Conservation (phyloP, 2,329 filamentous ascomycete genomes). For the Capronia americana region DNA sequence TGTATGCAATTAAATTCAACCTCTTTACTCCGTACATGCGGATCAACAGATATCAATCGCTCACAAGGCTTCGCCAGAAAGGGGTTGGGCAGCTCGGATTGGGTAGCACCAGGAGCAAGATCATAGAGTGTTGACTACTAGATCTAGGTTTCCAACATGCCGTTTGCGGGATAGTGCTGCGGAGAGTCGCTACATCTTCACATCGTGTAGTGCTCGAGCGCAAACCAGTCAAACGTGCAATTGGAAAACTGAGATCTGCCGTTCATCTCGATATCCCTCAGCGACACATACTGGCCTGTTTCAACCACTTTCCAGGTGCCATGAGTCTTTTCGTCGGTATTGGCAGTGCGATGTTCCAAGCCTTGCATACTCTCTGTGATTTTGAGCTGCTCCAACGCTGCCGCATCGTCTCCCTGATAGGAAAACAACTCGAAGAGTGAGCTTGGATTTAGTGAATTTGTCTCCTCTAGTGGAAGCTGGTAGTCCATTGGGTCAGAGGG, state of each 20-base stretch:
- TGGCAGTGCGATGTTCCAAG: background rate
- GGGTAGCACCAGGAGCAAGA: background rate
- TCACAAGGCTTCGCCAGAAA: background rate
- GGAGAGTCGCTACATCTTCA: background rate
- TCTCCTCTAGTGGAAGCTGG: constrained; percentile 13
- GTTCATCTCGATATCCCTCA: constrained; percentile 18
- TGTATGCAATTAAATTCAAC: background rate
- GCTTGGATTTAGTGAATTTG: background rate
- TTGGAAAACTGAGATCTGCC: constrained; percentile 17
- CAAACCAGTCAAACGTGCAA: constrained; percentile 22
- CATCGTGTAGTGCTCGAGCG: constrained; percentile 7
- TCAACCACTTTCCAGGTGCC: constrained; percentile 1
- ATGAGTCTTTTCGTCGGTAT: background rate
- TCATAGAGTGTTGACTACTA: background rate
- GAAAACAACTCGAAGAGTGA: constrained; percentile 16
- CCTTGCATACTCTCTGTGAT: constrained; percentile 9
- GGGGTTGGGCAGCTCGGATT: background rate
- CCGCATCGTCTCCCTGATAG: constrained; percentile 5
- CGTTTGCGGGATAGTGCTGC: background rate
- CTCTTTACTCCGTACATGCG: background rate
- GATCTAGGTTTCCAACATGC: background rate
- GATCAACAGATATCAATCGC: background rate
- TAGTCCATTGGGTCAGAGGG: constrained; percentile 7
- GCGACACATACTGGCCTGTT: constrained; percentile 9
- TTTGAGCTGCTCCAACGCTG: background rate